Base-by-base conservation (phyloP, 2,329 filamentous ascomycete species). In the Cladosporium halotolerans region DNA sequence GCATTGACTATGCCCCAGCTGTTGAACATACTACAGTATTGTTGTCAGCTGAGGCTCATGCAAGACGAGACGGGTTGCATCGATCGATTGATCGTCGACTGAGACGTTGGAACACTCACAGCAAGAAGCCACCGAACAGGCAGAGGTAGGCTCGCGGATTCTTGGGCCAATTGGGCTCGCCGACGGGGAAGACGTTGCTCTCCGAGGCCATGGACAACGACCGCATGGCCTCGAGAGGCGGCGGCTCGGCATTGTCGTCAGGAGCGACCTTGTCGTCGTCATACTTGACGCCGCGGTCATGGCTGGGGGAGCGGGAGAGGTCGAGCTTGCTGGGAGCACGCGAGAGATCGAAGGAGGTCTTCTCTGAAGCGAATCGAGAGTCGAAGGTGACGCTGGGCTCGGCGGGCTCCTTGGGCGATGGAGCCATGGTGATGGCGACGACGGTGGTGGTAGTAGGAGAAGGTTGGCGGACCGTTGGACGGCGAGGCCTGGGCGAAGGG, bases 1-100 rank as follows among this genome's bases (percentile, higher is more conserved):
- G 74, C 71, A 55, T 76, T 77, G 32, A 77, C 73, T 1, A 76
- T 60, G 9, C 73, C 73, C 73, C 73, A 76, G 28, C 68, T 70
- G 58, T 74, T 74, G 63, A 74, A 75, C 54, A 54, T 54, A 48
- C 48, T 52, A 16, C 34, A n/a, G 33, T 36, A n/a, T 31, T 28
- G 16, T 38, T 2, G 47, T 52, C 32, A 55, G 53, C 32, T 46
- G 16, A 28, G 3, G 13, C 18, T n/a, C 28, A 41, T 32, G 18
- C 10, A 9, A 34, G 47, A 10, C n/a, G 14, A 42, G 39, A 43
- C 34, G 32, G 36, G 39, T 28, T 28, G 7, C 33, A 23, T 13
- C 23, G 33, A 19, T 10, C 13, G 45, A 32, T 48, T 14, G 33
- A 48, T 14, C n/a, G 9, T 19, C 32, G 10, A 50, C 9, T 13